Percentiles rank a stretch among this genome's conserved stretches.
These are phyloP conservation scores for Suillus spraguei DNA, from an alignment of 768 basidiomycete genomes.

Conservation along the genomic window DNA sequence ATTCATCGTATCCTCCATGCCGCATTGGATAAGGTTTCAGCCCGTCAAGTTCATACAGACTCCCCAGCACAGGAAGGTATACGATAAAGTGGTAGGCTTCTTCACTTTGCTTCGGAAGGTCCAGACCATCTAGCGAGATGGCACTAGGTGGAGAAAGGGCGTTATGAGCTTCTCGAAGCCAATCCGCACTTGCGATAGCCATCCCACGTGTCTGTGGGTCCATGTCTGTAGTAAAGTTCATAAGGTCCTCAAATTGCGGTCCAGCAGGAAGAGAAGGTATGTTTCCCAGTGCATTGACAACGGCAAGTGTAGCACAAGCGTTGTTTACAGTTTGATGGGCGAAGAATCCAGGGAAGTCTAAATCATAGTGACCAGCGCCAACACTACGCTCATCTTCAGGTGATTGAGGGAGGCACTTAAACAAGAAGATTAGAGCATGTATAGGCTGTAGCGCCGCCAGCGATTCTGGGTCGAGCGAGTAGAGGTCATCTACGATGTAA, in stretches of 20 bases:
- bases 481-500: constrained; percentile 88
- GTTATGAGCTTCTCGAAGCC: constrained; percentile 87
- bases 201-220: constrained; percentile 85
- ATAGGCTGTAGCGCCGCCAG: constrained; percentile 78
- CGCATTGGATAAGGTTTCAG: constrained; percentile 76
- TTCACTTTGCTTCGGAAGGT: constrained; percentile 62
- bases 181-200: constrained; percentile 79
- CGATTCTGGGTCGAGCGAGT: constrained; percentile 77
- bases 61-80: constrained; percentile 83
- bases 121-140: constrained; percentile 85
- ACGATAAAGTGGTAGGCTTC: constrained; percentile 98
- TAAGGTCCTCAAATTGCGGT: constrained; percentile 68
- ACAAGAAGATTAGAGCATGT: constrained; percentile 91
- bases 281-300: constrained; percentile 88
- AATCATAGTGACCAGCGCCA: constrained; percentile 64
- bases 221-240: constrained; percentile 82
- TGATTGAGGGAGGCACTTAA: constrained; percentile 85
- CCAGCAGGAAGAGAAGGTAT: constrained; percentile 67
- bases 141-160: constrained; percentile 88
- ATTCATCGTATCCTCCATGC: constrained; percentile 73
- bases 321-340: constrained; percentile 96
- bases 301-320: constrained; percentile 94
- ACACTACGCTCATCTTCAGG: constrained; percentile 34
- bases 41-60: constrained; percentile 93
- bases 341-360: constrained; percentile 85